Evolutionary conservation across 768 basidiomycete genomes (phyloP), one percentile per base, ranked within the genome.

Genomic region (Naganishia kalamii): DNA sequence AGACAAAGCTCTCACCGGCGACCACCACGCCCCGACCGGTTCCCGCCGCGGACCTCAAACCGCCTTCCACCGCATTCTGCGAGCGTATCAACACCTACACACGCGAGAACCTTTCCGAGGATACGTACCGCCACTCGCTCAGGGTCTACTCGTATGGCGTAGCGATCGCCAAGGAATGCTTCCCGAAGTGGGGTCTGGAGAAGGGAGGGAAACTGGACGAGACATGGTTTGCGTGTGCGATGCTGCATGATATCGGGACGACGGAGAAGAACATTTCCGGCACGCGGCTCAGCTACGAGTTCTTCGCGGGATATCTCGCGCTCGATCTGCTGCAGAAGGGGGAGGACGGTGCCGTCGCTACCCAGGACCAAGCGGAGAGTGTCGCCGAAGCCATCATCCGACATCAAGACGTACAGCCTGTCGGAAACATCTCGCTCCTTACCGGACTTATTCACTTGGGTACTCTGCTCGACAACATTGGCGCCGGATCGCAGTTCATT

Each of bases 181-280:
- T 69, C 63, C 69, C 69, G 1, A 33, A 57, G 32, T 49, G 48
- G 61, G 23, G 59, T 1, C 63, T 68, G 21, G 37, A 52, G 25
- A 21, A 35, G 2, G 54, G 54, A 2, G 54, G 54, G 17, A 54
- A 65, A 17, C 46, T 65, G 21, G 23, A 59, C 23, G 69, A 70
- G 48, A 70, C 67, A 4, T 70, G 69, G 69, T 68, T 63, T 37
- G 68, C 63, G 13, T 68, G 67, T 21, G 63, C 63, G n/a, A 44
- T 70, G 60, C 47, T 70, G 33, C 69, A 70, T 52, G 69, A 70
- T 59, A 68, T 68, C 27, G 69, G 69, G 0, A 65, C 64, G 4
- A 44, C 64, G 1, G 52, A 47, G 2, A 6, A 57, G 5, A 25
- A 47, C 29, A 52, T 68, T 10, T 37, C 60, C 11, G 63, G 63